Conservation (phyloP, 257 asterid species). For the Ilex asprella region DNA sequence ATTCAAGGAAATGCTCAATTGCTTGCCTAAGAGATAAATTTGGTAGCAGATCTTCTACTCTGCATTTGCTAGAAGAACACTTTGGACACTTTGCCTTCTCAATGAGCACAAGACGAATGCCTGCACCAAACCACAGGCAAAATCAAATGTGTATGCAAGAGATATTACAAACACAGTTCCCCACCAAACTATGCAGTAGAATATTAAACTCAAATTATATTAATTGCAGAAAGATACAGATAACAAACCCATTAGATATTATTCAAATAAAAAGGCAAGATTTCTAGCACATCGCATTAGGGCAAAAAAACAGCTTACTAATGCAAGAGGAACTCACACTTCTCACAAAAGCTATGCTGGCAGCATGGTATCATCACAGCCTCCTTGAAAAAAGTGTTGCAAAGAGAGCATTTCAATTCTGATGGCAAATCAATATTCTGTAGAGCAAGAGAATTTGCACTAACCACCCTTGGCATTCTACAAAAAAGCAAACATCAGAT, state of each 20-base stretch:
- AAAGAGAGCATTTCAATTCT: constrained; percentile 69
- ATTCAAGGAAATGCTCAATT: constrained; percentile 61
- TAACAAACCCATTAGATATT: too few relatives aligned
- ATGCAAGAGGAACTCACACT: constrained; percentile 55
- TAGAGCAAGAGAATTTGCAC: constrained; percentile 25
- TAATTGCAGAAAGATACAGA: too few relatives aligned
- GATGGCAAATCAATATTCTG: constrained; percentile 37
- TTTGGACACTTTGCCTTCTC: constrained; percentile 74
- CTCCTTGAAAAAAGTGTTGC: constrained; percentile 67
- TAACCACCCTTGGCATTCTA: constrained; percentile 25
- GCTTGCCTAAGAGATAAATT: constrained; percentile 75
- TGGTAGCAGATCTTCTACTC: constrained; percentile 64
- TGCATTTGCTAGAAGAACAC: constrained; percentile 66
- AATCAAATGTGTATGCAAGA: not conserved
- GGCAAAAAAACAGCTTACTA: not conserved
- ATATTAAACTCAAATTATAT: too few relatives aligned
- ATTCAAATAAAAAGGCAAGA: too few relatives aligned
- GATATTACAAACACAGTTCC: not conserved
- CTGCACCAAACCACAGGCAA: constrained; percentile 29
- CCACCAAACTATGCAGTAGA: too few relatives aligned
- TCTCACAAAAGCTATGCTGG: constrained; percentile 88
- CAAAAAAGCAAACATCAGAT: constrained; percentile 23
- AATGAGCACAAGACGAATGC: constrained; percentile 55
- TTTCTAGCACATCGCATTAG: not conserved
- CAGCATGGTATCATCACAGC: constrained; percentile 98